A percentile compares a stretch with the other conserved stretches of the same genome.
phyloP scores from a whole-genome alignment of 495 filamentous ascomycete species.

The Xylaria castorea region DNA sequence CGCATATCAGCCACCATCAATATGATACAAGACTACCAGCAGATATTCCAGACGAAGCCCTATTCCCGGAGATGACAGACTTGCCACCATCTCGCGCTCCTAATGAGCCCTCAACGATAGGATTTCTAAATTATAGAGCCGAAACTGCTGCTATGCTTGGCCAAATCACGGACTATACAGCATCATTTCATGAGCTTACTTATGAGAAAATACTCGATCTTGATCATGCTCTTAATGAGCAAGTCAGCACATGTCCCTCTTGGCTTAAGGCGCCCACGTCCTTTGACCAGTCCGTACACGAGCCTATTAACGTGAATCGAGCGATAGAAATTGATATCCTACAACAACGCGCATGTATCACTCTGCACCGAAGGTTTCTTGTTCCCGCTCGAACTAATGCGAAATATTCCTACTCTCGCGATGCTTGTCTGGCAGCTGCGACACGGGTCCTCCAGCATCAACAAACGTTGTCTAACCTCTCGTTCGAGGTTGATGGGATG shows the following conservation, averaged over 20 bases:
- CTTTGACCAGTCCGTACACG: not conserved
- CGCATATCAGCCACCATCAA: not conserved
- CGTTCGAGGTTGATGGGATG: not conserved
- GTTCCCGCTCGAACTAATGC: not conserved
- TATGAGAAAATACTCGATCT: not conserved
- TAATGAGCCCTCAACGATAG: not conserved
- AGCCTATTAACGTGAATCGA: not conserved
- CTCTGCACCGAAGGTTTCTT: not conserved
- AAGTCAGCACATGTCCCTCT: not conserved
- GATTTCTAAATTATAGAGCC: constrained; percentile 5
- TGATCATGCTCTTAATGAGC: not conserved
- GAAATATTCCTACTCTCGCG: not conserved
- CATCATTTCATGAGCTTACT: not conserved
- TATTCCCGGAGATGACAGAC: not conserved
- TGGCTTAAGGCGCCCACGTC: not conserved
- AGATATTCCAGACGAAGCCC: not conserved
- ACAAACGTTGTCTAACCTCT: not conserved
- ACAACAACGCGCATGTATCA: not conserved
- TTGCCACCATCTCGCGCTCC: not conserved
- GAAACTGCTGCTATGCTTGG: not conserved
- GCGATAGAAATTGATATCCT: not conserved
- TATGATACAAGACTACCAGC: constrained; percentile 2
- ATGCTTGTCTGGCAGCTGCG: not conserved
- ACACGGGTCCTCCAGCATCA: not conserved
- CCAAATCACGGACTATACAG: not conserved